A percentile compares a stretch with the other conserved stretches of the same genome.
Conservation (phyloP, 2,329 filamentous ascomycete species). For the Ophiostoma fasciatum region DNA sequence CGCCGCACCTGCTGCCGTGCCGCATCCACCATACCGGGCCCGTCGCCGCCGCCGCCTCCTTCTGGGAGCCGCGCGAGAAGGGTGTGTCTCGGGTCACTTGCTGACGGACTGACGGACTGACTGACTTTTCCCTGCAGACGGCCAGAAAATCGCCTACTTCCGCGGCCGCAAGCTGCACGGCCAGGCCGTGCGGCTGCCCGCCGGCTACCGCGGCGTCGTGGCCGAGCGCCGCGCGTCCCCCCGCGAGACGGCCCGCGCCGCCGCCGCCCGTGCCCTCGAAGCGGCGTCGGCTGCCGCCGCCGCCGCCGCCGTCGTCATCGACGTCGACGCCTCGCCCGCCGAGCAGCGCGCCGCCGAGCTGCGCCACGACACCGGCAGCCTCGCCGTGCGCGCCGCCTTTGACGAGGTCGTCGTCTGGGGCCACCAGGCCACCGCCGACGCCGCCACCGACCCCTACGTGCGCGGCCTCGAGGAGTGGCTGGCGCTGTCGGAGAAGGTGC, state of each 20-base stretch:
- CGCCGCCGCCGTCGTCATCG: constrained; percentile 13
- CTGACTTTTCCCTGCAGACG: constrained; percentile 33
- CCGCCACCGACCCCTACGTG: constrained; percentile 51
- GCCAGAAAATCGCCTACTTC: constrained; percentile 47
- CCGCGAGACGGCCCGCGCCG: constrained; percentile 15
- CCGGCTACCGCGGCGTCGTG: constrained; percentile 55
- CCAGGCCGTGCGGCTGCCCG: constrained; percentile 48
- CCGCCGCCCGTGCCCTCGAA: no score
- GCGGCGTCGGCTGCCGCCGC: no score
- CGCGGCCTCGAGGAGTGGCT: constrained; percentile 73
- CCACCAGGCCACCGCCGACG: constrained; percentile 53
- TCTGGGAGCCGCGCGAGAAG: constrained; percentile 48
- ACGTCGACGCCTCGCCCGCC: constrained; percentile 27
- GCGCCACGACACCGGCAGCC: constrained; percentile 33
- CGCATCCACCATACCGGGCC: constrained; percentile 65
- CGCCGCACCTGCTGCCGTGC: constrained; percentile 65
- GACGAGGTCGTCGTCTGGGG: constrained; percentile 71
- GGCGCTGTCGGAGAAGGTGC: constrained; percentile 40
- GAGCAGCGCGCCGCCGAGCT: constrained; percentile 16
- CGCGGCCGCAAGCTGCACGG: constrained; percentile 69
- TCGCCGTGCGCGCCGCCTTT: constrained; percentile 55
- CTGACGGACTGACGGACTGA: neutral
- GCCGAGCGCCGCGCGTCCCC: constrained; percentile 26
- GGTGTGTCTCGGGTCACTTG: neutral
- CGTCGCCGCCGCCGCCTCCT: constrained; percentile 45